Evolutionary conservation across 768 basidiomycete species (phyloP), one percentile per base, ranked within the genome.

Genomic region (Termitomyces sp.): DNA sequence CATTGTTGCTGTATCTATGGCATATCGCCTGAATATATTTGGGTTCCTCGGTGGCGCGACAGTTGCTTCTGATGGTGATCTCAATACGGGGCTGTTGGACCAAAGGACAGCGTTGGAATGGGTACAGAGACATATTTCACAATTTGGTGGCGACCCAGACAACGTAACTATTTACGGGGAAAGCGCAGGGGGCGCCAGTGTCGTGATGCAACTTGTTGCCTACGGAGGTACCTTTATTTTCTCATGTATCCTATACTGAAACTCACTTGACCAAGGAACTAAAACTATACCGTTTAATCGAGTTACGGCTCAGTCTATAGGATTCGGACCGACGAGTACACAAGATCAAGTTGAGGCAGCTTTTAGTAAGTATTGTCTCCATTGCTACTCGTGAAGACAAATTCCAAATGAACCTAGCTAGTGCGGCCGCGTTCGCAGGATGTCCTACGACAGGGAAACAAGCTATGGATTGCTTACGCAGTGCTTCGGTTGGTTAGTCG

Each of bases 151-250:
- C 0, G 65, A 76, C 56, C 74, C 73, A 8, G 62, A 64, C 10
- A 64, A 69, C 42, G 70, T 76, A 10, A 73, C 77, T 20, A 74
- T 81, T 49, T 64, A 62, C 20, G 72, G 73, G 0, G 76, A 80
- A 59, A 77, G 75, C 46, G 77, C 79, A 2, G 80, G 81, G 1
- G 80, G 78, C 0, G 78, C 79, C 0, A 76, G 74, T 38, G 73
- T 81, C 7, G 69, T 77, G 12, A 79, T 81, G 73, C 81, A 82
- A 54, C 65, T 77, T 4, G 73, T 76, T 10, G 79, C 80, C 5
- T 77, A 77, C 60, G 79, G 75, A 66, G 80, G 80, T 57, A 32
- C 32, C 29, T 32, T 9, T 1, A 34, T n/a, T 31, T 31, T 54
- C 38, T 71, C 76, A 75, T n/a, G 66, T 68, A 2, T n/a, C n/a